phyloP scores from a whole-genome alignment of 2,329 filamentous ascomycete genomes.

The Sarocladium strictum region DNA sequence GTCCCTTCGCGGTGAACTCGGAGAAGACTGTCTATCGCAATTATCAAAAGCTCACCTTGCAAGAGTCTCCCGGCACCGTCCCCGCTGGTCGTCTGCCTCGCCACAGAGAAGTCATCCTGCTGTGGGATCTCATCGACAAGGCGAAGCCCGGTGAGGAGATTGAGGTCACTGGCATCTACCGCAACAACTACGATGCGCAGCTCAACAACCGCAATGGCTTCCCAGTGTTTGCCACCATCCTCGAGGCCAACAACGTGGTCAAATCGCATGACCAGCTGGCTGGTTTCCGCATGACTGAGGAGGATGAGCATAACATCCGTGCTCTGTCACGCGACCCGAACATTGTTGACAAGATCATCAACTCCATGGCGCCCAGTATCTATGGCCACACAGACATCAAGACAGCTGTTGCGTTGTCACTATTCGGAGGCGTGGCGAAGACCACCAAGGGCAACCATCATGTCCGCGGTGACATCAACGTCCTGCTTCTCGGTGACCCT shows the following conservation, averaged over 20 bases:
- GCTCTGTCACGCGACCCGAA: constrained; percentile 81
- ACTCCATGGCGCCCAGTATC: constrained; percentile 93
- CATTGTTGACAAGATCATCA: constrained; percentile 87
- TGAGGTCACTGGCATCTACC: constrained; percentile 92
- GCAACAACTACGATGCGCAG: constrained; percentile 96
- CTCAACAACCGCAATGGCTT: constrained; percentile 99
- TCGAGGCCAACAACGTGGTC: constrained; percentile 95
- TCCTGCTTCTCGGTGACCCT: constrained; percentile 90
- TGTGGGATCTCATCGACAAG: constrained; percentile 95
- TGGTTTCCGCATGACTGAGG: constrained; percentile 89
- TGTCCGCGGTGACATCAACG: constrained; percentile 96
- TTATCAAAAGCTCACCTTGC: constrained; percentile 94
- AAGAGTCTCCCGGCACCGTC: constrained; percentile 95
- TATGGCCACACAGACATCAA: constrained; percentile 97
- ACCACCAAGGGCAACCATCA: constrained; percentile 81
- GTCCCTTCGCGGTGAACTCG: constrained; percentile 91
- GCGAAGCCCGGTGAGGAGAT: constrained; percentile 98
- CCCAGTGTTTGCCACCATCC: constrained; percentile 93
- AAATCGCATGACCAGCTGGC: constrained; percentile 97
- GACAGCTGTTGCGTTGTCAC: constrained; percentile 86
- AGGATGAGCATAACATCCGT: constrained; percentile 89
- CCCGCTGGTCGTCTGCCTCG: constrained; percentile 91
- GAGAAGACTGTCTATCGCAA: constrained; percentile 98
- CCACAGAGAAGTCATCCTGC: constrained; percentile 86
- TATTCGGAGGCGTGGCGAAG: constrained; percentile 94